Evolutionary conservation across 176 grass and related monocot species (phyloP).

Genomic region (Dactylis glomerata): DNA sequence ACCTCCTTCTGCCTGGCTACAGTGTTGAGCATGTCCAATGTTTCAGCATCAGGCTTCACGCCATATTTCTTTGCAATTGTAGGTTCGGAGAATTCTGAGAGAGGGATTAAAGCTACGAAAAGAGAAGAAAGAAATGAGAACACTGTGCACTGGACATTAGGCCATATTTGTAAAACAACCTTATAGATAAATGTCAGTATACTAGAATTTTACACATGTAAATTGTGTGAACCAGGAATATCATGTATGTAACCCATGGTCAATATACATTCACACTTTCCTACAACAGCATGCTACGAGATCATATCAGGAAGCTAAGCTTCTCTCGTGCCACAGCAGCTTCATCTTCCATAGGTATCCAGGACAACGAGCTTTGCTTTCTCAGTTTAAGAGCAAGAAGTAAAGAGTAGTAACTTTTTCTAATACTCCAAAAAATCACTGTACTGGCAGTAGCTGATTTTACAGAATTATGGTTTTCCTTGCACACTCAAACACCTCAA

Average conservation of each 20-base stretch:
- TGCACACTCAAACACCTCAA: background rate
- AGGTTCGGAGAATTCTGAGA: constrained; percentile 62
- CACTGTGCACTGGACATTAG: no score
- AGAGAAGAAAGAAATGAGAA: background rate
- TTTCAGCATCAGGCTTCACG: constrained; percentile 76
- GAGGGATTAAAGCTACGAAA: constrained; percentile 67
- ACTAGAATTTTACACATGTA: no score
- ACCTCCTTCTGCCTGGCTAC: constrained; percentile 78
- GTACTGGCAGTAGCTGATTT: background rate
- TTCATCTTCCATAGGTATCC: no score
- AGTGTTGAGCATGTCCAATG: constrained; percentile 76
- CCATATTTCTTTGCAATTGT: constrained; percentile 68
- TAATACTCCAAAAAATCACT: background rate
- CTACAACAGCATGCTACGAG: background rate
- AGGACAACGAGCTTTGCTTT: background rate
- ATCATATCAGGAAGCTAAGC: background rate
- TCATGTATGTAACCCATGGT: no score
- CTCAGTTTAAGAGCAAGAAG: background rate
- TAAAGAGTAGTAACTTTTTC: background rate
- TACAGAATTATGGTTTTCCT: background rate
- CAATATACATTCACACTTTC: no score
- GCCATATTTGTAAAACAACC: no score
- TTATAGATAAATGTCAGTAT: no score
- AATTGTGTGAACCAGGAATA: no score
- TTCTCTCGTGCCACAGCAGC: no score